Conservation (phyloP, 768 basidiomycete species). For the Amanita polypyramis region DNA sequence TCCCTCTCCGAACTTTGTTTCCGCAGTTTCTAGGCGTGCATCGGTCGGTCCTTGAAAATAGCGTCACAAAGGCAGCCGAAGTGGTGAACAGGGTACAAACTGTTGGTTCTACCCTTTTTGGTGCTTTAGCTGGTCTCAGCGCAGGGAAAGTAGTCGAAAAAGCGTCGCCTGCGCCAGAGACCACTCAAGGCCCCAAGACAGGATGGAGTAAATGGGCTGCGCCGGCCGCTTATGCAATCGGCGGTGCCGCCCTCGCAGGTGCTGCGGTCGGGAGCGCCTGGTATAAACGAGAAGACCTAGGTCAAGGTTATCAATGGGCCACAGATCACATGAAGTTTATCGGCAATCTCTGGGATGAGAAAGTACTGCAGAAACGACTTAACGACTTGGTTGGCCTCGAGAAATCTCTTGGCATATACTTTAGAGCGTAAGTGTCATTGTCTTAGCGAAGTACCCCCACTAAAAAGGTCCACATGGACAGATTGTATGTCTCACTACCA, state of each 20-base stretch:
- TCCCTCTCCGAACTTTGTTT: background rate
- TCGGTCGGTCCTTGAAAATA: slow-evolving; percentile 78
- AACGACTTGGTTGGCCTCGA: slow-evolving; percentile 53
- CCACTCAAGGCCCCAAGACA: slow-evolving; percentile 15
- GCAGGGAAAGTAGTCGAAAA: slow-evolving; percentile 28
- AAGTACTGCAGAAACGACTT: slow-evolving; percentile 47
- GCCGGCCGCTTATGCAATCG: slow-evolving; percentile 57
- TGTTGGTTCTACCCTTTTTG: slow-evolving; percentile 50
- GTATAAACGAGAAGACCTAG: slow-evolving; percentile 68
- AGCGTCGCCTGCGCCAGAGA: slow-evolving; percentile 15
- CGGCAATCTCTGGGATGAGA: slow-evolving; percentile 75
- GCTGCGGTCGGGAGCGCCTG: slow-evolving; percentile 82
- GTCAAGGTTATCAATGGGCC: slow-evolving; percentile 60
- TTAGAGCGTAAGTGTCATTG: slow-evolving; percentile 43
- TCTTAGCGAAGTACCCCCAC: background rate
- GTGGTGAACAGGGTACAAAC: slow-evolving; percentile 59
- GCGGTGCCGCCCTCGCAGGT: slow-evolving; percentile 68
- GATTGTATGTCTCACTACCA: slow-evolving; percentile 76
- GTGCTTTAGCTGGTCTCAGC: slow-evolving; percentile 41
- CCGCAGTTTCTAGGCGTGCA: slow-evolving; percentile 79
- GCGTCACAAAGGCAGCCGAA: slow-evolving; percentile 61
- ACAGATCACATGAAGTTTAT: slow-evolving; percentile 89
- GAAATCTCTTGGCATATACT: slow-evolving; percentile 51
- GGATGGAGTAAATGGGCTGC: slow-evolving; percentile 54
- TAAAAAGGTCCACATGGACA: slow-evolving; percentile 18